A percentile compares a stretch with the other conserved stretches of the same genome.
Conservation (phyloP, 1,284 basidiomycete species). For the Afroboletus lepidellus region DNA sequence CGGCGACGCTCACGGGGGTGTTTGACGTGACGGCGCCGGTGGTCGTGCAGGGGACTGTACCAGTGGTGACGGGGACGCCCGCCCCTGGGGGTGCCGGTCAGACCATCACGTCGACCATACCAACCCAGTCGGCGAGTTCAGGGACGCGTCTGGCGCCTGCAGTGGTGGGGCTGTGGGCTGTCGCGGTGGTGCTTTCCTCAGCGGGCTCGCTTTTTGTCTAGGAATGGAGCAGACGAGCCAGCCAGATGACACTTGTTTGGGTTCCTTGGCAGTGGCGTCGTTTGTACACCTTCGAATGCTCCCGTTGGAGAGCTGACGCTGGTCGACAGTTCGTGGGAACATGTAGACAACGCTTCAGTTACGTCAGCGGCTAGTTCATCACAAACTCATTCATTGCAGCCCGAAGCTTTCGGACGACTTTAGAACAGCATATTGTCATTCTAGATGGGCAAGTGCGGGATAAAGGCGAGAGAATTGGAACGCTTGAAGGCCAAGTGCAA, state of each 20-base stretch:
- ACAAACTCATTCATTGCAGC: no score
- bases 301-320: background rate
- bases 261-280: conserved; percentile 18
- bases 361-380: no score
- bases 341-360: no score
- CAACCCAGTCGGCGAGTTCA: background rate
- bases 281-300: background rate
- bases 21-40: background rate
- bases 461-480: no score
- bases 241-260: conserved; percentile 3
- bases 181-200: background rate
- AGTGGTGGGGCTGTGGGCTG: background rate
- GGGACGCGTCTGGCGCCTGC: background rate
- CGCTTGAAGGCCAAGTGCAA: no score
- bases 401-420: no score
- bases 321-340: no score
- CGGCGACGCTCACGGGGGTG: background rate
- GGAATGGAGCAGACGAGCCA: no score
- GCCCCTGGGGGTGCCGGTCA: background rate
- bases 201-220: background rate
- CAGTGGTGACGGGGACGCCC: background rate
- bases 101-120: background rate
- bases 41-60: background rate
- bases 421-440: no score
- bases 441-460: no score